Percentiles rank a stretch among this genome's conserved stretches.
phyloP scores from a whole-genome alignment of 495 filamentous ascomycete species.

The Neurospora sp. region DNA sequence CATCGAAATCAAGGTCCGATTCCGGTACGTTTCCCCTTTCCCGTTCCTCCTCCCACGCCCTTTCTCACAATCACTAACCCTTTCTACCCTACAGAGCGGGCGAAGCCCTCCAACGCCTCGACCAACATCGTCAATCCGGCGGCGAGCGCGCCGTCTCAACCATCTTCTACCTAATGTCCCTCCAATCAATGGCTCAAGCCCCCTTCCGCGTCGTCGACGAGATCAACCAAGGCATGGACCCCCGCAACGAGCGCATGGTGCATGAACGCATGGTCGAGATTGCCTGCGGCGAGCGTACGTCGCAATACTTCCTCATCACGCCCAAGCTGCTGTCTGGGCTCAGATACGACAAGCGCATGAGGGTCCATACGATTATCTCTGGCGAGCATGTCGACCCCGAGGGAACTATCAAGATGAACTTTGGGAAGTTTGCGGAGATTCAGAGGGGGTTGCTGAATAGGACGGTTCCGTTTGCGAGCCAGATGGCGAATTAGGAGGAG shows the following conservation, averaged over 20 bases:
- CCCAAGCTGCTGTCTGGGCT: conserved; percentile 87
- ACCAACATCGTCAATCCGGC: conserved; percentile 89
- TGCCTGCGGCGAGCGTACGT: conserved; percentile 65
- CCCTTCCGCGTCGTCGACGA: conserved; percentile 99
- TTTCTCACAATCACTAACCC: neutral
- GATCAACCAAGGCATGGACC: conserved; percentile 99
- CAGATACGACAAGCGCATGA: conserved; percentile 81
- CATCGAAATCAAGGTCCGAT: conserved; percentile 88
- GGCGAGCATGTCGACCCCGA: conserved; percentile 65
- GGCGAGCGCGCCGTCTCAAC: conserved; percentile 94
- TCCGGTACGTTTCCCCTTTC: conserved; percentile 49
- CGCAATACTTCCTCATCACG: conserved; percentile 89
- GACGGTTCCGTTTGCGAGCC: neutral
- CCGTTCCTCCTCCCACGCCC: neutral
- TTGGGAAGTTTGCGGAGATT: conserved; percentile 40
- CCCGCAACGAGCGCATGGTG: conserved; percentile 93
- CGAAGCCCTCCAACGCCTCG: conserved; percentile 73
- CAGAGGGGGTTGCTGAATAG: conserved; percentile 23
- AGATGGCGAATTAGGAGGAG: neutral
- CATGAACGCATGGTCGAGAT: conserved; percentile 95
- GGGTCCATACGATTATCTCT: conserved; percentile 83
- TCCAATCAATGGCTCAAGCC: conserved; percentile 84
- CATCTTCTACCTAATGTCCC: conserved; percentile 98
- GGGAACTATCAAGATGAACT: conserved; percentile 49
- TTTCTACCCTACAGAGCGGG: conserved; percentile 45